A percentile compares a stretch with the other conserved stretches of the same genome.
Conservation (phyloP, 345 rosid genomes). For the Eutrema yunnanense region DNA sequence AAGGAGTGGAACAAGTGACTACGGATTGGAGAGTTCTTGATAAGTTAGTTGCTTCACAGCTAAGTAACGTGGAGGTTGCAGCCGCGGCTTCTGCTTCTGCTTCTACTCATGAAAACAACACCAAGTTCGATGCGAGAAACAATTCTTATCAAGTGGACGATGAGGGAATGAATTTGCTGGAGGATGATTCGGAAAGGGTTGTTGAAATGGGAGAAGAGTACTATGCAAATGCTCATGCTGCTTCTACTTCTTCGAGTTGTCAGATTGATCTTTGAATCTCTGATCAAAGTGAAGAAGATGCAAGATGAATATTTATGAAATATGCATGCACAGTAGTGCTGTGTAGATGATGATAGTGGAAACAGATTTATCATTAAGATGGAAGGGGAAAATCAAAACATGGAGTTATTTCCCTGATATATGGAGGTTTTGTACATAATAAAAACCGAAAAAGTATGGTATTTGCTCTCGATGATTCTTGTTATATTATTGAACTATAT, state of each 20-base stretch:
- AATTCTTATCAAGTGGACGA: conserved; percentile 31
- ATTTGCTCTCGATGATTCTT: conserved; percentile 18
- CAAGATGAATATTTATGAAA: conserved; percentile 7
- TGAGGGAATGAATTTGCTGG: conserved; percentile 31
- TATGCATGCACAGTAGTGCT: background rate
- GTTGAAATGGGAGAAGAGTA: conserved; percentile 41
- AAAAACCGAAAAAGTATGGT: conserved; percentile 37
- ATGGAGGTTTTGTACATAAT: conserved; percentile 55
- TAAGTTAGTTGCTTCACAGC: conserved; percentile 88
- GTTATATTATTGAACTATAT: conserved; percentile 12
- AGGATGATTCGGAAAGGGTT: conserved; percentile 39
- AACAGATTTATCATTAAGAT: conserved; percentile 16
- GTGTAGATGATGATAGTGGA: conserved; percentile 24
- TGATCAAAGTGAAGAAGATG: conserved; percentile 26
- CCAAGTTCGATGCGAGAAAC: conserved; percentile 1
- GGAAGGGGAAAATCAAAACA: conserved; percentile 6
- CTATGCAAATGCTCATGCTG: conserved; percentile 24
- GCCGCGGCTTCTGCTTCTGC: background rate
- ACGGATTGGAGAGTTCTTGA: conserved; percentile 93
- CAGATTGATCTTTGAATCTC: conserved; percentile 73
- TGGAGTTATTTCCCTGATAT: conserved; percentile 21
- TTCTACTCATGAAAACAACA: background rate
- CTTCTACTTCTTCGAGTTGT: conserved; percentile 55
- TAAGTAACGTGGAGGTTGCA: conserved; percentile 62
- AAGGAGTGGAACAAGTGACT: conserved; percentile 56